phyloP scores from a whole-genome alignment of 805 yeast species.

The Metschnikowia rubicola region DNA sequence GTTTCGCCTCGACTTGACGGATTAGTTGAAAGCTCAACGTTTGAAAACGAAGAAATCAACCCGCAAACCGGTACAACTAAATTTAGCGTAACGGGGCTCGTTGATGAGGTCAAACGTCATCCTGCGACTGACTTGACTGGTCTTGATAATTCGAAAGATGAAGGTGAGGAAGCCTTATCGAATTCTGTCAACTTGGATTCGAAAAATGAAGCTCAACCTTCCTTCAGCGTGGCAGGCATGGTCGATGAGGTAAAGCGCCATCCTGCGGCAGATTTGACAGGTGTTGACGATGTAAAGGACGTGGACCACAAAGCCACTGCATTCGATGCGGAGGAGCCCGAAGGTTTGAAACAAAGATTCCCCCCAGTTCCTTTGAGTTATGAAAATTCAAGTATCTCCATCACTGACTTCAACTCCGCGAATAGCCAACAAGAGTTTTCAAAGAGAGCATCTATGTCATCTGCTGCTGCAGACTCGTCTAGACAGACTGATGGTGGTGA shows the following conservation, averaged over 20 bases:
- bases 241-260: conserved; percentile 26
- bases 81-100: conserved; percentile 4
- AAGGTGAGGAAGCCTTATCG: not conserved
- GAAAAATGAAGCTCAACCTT: no score
- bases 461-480: conserved; percentile 28
- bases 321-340: conserved; percentile 2
- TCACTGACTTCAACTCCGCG: not conserved
- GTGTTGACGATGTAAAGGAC: conserved; percentile 20
- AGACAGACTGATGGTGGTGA: conserved; percentile 29
- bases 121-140: conserved; percentile 31
- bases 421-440: not conserved
- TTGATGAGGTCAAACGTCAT: conserved; percentile 26
- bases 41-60: not conserved
- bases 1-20: no score
- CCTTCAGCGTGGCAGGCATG: conserved; percentile 3
- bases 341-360: conserved; percentile 23
- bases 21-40: not conserved
- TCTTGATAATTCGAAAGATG: conserved; percentile 7
- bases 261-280: conserved; percentile 29
- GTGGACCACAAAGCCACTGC: conserved; percentile 4
- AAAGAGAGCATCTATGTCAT: conserved; percentile 25
- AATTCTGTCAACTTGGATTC: not conserved
- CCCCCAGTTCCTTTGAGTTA: conserved; percentile 33
- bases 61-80: not conserved
- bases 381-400: conserved; percentile 1